Evolutionary conservation across 345 rosid genomes (phyloP), one percentile per base, ranked within the genome.

Genomic region (Clausena lansium): DNA sequence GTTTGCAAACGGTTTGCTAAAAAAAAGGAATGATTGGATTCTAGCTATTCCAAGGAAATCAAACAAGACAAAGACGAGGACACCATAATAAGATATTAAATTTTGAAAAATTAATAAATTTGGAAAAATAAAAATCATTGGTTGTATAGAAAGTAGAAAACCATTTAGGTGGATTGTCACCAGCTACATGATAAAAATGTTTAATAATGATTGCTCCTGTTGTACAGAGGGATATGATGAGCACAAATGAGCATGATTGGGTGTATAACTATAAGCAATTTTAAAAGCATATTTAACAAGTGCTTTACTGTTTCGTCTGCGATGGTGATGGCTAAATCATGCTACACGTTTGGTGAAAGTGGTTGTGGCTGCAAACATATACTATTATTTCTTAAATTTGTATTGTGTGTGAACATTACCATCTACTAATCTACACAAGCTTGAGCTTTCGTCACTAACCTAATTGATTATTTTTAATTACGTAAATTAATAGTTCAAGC

Each of bases 321-420:
- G 45, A 63, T 17, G 14, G 76, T 19, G 39, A 73, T 63, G 66
- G 55, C 24, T 15, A 75, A 62, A 75, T 47, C 62, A 45, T 32
- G 19, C 15, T 22, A 32, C 14, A 13, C 22, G 70, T 50, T 75
- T 64, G 78, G 78, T 64, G 78, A 32, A 45, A 75, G 78, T 75
- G 60, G 78, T 64, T 75, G 78, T 75, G 60, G 78, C 50, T 75
- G n/a, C 70, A 22, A 64, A 68, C 30, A 60, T 20, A n/a, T 15
- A 28, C 15, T 41, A 63, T 63, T 62, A 8, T 70, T 6, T 6
- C 9, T 47, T 13, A 22, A 64, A 3, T 22, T 45, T 45, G 11
- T 45, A 45, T 45, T 3, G 17, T 45, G 17, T 3, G 50, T 3
- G 50, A 45, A 0, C 50, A 45, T 45, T 11, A 45, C 50, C 1